Evolutionary conservation across 2,329 filamentous ascomycete genomes (phyloP), one percentile per base, ranked within the genome.

Genomic region (Pseudogymnoascus sp.): DNA sequence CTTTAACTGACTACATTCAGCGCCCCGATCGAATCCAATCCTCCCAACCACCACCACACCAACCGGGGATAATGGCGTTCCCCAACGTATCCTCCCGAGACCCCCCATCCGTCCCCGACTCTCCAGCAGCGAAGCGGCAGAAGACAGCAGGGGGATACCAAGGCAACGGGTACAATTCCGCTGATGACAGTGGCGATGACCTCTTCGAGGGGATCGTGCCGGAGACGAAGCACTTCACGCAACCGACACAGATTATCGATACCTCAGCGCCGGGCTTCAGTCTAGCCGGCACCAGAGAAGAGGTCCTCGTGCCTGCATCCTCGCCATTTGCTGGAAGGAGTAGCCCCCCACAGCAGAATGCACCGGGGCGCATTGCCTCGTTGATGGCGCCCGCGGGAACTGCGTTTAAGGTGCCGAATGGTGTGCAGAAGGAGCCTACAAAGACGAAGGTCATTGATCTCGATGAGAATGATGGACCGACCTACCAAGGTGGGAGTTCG

Each of bases 261-360:
- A 66, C 68, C 58, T 65, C 69, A 5, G 70, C 70, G 0, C 75
- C 75, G 33, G 60, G 42, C 9, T 36, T 64, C 16, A 41, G 39
- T 16, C 28, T 59, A 14, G 25, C 62, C 7, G 39, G 61, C 11
- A 16, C 3, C 25, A 62, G 67, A 73, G 58, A 80, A 38, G 72
- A 82, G 60, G 78, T 97, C 62, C 92, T 96, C 73, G 92, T 97
- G 2, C 87, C 88, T 30, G 90, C 91, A n/a, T 97, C 92, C 2
- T 97, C 93, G 0, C 92, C 92, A 1, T 69, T 72, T 36, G 63
- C 62, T 11, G 66, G 62, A 58, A 58, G 62, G 45, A 38, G 60
- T 23, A 61, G 35, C 35, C 33, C 16, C 38, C 42, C 23, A 5
- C n/a, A 8, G 4, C 45, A 30, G 14, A 11, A 9, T 30, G 25